A percentile compares a stretch with the other conserved stretches of the same genome.
These are phyloP conservation scores for Pseudodiploospora longispora DNA, from an alignment of 2,329 filamentous ascomycete genomes.

Conservation along the genomic window DNA sequence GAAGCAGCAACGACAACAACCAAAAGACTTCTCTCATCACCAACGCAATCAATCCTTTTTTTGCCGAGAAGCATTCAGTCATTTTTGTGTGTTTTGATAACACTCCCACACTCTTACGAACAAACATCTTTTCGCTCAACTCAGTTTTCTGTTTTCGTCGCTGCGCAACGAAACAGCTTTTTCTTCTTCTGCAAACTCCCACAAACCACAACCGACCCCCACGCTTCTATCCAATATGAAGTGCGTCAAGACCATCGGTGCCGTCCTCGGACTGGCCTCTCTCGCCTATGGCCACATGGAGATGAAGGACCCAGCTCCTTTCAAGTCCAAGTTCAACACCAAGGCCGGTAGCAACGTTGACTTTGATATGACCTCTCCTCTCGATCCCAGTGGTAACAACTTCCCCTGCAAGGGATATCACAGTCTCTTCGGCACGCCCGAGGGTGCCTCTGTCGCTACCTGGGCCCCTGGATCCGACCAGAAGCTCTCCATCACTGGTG, in stretches of 20 bases:
- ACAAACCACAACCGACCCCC: neutral
- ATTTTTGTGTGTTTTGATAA: too few species aligned
- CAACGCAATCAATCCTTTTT: too few species aligned
- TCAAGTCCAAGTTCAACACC: conserved; percentile 46
- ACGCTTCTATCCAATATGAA: conserved; percentile 29
- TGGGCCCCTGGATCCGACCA: conserved; percentile 56
- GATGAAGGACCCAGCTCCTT: conserved; percentile 43
- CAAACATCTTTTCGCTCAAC: too few species aligned
- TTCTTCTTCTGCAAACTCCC: neutral
- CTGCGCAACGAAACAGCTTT: too few species aligned
- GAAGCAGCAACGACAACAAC: too few species aligned
- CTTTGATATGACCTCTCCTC: conserved; percentile 64
- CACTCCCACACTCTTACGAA: too few species aligned
- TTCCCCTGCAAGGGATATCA: conserved; percentile 69
- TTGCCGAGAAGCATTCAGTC: too few species aligned
- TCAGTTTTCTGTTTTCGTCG: too few species aligned
- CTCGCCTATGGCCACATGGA: conserved; percentile 48
- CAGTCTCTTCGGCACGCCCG: conserved; percentile 36
- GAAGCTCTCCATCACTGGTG: conserved; percentile 56
- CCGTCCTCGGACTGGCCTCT: conserved; percentile 34
- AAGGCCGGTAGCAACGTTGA: conserved; percentile 44
- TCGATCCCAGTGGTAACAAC: conserved; percentile 51
- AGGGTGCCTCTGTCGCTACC: conserved; percentile 46
- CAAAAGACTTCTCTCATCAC: too few species aligned
- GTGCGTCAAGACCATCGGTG: conserved; percentile 27